A percentile compares a stretch with the other conserved stretches of the same genome.
Evolutionary conservation across 768 basidiomycete genomes (phyloP).

Genomic region (Ramaria sp.): DNA sequence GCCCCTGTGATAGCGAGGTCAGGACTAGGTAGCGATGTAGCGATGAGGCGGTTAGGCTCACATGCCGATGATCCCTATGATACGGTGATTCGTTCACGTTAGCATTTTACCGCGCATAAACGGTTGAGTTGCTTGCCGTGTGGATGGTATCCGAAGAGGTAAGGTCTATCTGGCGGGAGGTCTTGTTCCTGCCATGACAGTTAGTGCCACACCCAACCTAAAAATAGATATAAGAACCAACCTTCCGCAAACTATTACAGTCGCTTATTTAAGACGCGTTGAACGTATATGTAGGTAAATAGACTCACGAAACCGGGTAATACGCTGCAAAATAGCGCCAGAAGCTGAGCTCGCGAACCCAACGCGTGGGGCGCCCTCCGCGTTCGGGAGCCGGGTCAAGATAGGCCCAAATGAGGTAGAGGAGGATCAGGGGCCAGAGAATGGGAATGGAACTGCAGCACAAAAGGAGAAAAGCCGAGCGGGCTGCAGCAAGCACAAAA

Average conservation of each 20-base stretch:
- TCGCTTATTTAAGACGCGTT: background rate
- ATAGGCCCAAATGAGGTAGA: constrained; percentile 71
- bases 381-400: constrained; percentile 69
- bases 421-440: constrained; percentile 73
- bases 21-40: constrained; percentile 2
- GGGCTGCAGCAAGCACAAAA: background rate
- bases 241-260: constrained; percentile 29
- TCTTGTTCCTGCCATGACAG: constrained; percentile 59
- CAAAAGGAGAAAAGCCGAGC: background rate
- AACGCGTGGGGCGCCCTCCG: constrained; percentile 60
- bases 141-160: constrained; percentile 97
- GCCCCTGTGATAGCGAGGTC: constrained; percentile 43
- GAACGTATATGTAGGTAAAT: background rate
- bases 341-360: constrained; percentile 58
- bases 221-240: constrained; percentile 8
- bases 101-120: background rate
- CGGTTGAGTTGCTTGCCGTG: constrained; percentile 52
- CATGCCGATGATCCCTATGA: constrained; percentile 92
- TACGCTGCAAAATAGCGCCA: constrained; percentile 92
- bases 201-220: too few species aligned
- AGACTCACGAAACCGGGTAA: constrained; percentile 78
- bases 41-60: constrained; percentile 28
- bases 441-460: constrained; percentile 68
- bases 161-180: constrained; percentile 82
- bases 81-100: constrained; percentile 8